Evolutionary conservation across 2,329 filamentous ascomycete species (phyloP).

Genomic region (Torrubiella hemipterigena): DNA sequence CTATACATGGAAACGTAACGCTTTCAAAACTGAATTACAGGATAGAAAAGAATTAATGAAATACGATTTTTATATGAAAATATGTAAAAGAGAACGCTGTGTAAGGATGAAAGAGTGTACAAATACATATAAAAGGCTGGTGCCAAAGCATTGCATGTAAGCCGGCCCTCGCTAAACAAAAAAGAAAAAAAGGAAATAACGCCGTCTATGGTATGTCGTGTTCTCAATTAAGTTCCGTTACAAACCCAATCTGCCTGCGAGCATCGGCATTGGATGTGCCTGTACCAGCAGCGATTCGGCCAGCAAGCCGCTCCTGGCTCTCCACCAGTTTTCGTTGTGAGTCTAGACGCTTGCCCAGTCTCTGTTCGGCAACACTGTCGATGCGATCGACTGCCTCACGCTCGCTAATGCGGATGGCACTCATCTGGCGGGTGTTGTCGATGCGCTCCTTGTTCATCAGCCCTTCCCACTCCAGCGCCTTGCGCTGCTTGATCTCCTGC

Average conservation of each 20-base stretch:
- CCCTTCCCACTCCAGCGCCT: conserved; percentile 36
- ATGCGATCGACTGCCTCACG: conserved; percentile 37
- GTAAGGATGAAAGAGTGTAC: neutral
- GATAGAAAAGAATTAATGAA: neutral
- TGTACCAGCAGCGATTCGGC: conserved; percentile 29
- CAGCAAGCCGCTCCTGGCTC: conserved; percentile 26
- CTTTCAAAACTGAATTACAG: neutral
- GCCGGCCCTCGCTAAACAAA: too few species aligned
- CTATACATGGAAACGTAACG: too few species aligned
- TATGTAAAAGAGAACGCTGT: neutral
- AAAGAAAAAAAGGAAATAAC: too few species aligned
- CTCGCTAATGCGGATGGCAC: conserved; percentile 35
- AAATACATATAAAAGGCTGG: neutral
- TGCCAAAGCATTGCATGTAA: too few species aligned
- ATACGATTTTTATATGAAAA: neutral
- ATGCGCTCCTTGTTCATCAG: conserved; percentile 31
- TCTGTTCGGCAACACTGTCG: conserved; percentile 31
- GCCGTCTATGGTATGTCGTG: neutral
- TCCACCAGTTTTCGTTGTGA: conserved; percentile 43
- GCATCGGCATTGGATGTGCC: conserved; percentile 11
- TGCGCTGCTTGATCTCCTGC: conserved; percentile 29
- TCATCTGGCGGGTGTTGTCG: conserved; percentile 36
- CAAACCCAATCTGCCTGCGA: conserved; percentile 42
- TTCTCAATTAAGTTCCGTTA: conserved; percentile 35
- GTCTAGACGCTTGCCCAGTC: conserved; percentile 31